A percentile compares a stretch with the other conserved stretches of the same genome.
These are phyloP conservation scores for Graphilbum ipis-grandicollis DNA, from an alignment of 2,329 filamentous ascomycete genomes.

Conservation along the genomic window DNA sequence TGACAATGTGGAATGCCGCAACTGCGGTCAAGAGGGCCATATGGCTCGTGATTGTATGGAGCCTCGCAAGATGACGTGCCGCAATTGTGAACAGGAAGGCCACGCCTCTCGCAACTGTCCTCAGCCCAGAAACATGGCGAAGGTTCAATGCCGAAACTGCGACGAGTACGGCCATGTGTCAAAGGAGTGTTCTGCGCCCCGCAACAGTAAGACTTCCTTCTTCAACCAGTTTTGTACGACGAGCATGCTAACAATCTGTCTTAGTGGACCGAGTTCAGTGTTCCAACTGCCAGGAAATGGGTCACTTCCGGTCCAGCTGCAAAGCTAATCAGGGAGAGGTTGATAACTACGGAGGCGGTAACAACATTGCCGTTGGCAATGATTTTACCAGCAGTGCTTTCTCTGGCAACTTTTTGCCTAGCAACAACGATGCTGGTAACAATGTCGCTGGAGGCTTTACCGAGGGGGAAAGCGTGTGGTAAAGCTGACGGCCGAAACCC, in stretches of 20 bases:
- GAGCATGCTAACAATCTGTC: too few relatives aligned
- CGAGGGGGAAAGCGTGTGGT: too few relatives aligned
- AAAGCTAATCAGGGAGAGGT: slow-evolving; percentile 6
- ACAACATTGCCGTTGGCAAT: too few relatives aligned
- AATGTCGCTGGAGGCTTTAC: too few relatives aligned
- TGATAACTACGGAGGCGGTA: neutral
- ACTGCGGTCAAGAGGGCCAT: slow-evolving; percentile 48
- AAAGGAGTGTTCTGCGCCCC: slow-evolving; percentile 36
- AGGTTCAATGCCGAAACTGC: slow-evolving; percentile 43
- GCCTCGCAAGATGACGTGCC: slow-evolving; percentile 32
- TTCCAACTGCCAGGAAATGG: slow-evolving; percentile 34
- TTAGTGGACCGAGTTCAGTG: slow-evolving; percentile 38
- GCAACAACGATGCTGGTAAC: neutral
- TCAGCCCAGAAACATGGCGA: slow-evolving; percentile 24
- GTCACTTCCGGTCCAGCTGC: slow-evolving; percentile 24
- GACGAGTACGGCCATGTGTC: slow-evolving; percentile 29
- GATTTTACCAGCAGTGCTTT: too few relatives aligned
- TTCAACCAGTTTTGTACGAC: too few relatives aligned
- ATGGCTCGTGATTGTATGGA: slow-evolving; percentile 41
- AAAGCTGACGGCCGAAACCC: too few relatives aligned
- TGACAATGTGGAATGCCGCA: slow-evolving; percentile 46
- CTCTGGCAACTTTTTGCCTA: neutral
- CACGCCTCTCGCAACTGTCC: slow-evolving; percentile 46
- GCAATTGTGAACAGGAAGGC: slow-evolving; percentile 40
- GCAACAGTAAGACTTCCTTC: slow-evolving; percentile 26